These are phyloP conservation scores for Tausonia pullulans DNA, from an alignment of 1,284 basidiomycete species.

Conservation along the genomic window DNA sequence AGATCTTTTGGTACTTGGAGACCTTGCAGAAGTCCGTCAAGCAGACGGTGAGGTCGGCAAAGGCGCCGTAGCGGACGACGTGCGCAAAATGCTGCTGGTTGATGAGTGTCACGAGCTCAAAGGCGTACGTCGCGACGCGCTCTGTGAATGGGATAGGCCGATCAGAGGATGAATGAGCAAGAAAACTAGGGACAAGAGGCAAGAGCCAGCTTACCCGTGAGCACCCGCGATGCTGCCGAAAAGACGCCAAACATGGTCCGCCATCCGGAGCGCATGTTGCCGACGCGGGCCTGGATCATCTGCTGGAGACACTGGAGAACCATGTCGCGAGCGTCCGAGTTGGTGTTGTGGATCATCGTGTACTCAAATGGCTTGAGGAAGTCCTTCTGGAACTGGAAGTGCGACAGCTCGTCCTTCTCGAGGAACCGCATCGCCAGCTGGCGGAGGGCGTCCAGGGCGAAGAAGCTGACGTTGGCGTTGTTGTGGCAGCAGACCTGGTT, in stretches of 20 bases:
- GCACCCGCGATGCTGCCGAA: constrained; percentile 86
- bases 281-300: constrained; percentile 92
- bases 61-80: constrained; percentile 84
- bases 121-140: constrained; percentile 84
- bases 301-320: constrained; percentile 96
- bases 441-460: constrained; percentile 92
- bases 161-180: neutral
- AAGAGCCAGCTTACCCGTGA: constrained; percentile 49
- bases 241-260: constrained; percentile 98
- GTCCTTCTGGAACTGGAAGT: constrained; percentile 99
- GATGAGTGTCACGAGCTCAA: constrained; percentile 86
- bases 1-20: constrained; percentile 97
- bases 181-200: neutral
- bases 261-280: constrained; percentile 97
- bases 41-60: constrained; percentile 92
- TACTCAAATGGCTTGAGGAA: constrained; percentile 97
- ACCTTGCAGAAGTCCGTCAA: constrained; percentile 99
- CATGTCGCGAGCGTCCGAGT: constrained; percentile 94
- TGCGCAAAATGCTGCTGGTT: constrained; percentile 85
- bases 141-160: constrained; percentile 41
- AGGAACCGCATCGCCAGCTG: constrained; percentile 98
- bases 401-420: constrained; percentile 94
- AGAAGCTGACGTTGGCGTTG: constrained; percentile 92
- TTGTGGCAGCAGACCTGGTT: constrained; percentile 99
- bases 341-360: constrained; percentile 92